Evolutionary conservation across 129 eudicot species (phyloP), one percentile per base, ranked within the genome.

Genomic region (Helianthus tuberosus): DNA sequence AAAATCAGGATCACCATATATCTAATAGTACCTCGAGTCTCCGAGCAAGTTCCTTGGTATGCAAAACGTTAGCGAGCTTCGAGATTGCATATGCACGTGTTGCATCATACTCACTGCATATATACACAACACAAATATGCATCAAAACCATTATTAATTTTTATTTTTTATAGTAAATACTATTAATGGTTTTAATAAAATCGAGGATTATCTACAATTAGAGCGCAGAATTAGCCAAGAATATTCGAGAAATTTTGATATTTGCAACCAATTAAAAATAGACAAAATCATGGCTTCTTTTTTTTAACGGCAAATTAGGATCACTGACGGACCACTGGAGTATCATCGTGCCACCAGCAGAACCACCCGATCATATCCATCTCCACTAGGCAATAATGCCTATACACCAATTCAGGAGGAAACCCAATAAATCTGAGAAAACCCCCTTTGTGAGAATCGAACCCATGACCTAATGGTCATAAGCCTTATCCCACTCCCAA

Each of bases 1-100:
- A 61, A 32, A 32, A 61, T 35, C 1, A 32, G 13, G 66, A 32
- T 61, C n/a, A 35, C 1, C 17, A 61, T 61, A 12, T 58, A 11
- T 11, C 64, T 59, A 59, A 59, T 61, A 12, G n/a, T 74, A 77
- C 96, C 84, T 81, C 13, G 71, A 89, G 86, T 79, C 73, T 79
- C 53, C 46, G 81, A 75, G 96, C 94, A 68, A 93, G 96, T 75
- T 88, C 98, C 89, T 86, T 88, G 88, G 98, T 90, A 72, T 89
- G 96, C 84, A 93, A 84, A 81, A 93, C 87, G 89, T 89, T 93
- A 66, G 98, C 98, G 39, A 93, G 89, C 88, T 93, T 93, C 78
- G 98, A 93, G 82, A 89, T 82, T 49, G 98, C 92, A 78, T 93
- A 93, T 46, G 98, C 98, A 86, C 98, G 96, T 86, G 98, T 93